phyloP scores from a whole-genome alignment of 2,329 filamentous ascomycete species.

The Tolypocladium ophioglossoides region DNA sequence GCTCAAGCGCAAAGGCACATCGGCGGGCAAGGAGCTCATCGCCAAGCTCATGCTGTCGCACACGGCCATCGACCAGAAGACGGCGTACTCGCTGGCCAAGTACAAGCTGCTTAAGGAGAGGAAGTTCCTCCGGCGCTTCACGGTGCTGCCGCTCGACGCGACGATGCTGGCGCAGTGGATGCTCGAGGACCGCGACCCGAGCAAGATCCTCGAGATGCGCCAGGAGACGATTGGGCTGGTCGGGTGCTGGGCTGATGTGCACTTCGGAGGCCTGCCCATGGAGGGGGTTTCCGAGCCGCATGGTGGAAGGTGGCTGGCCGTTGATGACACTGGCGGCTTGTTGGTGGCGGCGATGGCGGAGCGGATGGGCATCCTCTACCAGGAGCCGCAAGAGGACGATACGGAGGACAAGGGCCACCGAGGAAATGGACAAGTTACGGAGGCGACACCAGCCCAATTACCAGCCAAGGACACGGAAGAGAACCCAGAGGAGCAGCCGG shows the following conservation, averaged over 20 bases:
- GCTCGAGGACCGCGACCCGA: conserved; percentile 67
- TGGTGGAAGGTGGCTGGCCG: conserved; percentile 59
- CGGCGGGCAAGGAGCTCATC: conserved; percentile 80
- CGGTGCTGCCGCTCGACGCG: conserved; percentile 73
- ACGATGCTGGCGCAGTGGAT: conserved; percentile 65
- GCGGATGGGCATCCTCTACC: conserved; percentile 71
- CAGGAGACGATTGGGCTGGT: conserved; percentile 75
- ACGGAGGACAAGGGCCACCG: neutral
- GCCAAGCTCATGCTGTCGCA: conserved; percentile 89
- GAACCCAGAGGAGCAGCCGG: neutral
- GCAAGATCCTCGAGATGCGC: conserved; percentile 74
- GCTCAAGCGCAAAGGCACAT: conserved; percentile 60
- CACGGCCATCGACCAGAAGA: conserved; percentile 86
- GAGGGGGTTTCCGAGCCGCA: conserved; percentile 15
- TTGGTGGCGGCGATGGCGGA: conserved; percentile 78
- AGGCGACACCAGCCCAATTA: neutral
- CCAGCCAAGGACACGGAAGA: neutral
- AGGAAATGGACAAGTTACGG: neutral
- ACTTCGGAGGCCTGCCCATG: conserved; percentile 37
- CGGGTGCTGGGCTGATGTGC: conserved; percentile 83
- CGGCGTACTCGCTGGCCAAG: conserved; percentile 83
- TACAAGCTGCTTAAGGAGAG: conserved; percentile 91
- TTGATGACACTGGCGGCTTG: conserved; percentile 80
- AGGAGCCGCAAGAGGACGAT: conserved; percentile 16
- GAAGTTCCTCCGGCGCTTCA: conserved; percentile 87